Conservation (phyloP, 352 stramenopile genomes). For the Phytophthora agathidicida region DNA sequence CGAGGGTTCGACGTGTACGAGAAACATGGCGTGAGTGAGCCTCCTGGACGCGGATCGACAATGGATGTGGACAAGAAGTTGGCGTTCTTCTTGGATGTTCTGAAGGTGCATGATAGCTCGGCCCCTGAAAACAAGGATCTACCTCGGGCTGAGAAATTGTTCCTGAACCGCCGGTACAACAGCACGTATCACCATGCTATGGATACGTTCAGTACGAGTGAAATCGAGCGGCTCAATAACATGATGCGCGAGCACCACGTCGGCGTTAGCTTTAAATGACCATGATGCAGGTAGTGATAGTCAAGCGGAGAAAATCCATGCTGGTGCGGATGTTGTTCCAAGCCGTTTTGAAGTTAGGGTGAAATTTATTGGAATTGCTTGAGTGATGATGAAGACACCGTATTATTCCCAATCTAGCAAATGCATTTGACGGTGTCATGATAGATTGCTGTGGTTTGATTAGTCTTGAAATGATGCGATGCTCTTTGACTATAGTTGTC, state of each 20-base stretch:
- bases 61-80: slow-evolving; percentile 32
- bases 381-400: too few species aligned
- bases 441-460: too few species aligned
- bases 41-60: slow-evolving; percentile 18
- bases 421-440: too few species aligned
- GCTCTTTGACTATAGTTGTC: too few species aligned
- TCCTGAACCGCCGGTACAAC: slow-evolving; percentile 48
- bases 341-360: too few species aligned
- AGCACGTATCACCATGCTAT: slow-evolving; percentile 34
- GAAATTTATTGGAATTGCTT: too few species aligned
- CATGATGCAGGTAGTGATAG: too few species aligned
- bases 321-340: too few species aligned
- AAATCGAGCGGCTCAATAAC: slow-evolving; percentile 26
- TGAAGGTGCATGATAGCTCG: slow-evolving; percentile 33
- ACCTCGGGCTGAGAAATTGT: slow-evolving; percentile 35
- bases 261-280: too few species aligned
- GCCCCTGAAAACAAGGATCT: slow-evolving; percentile 20
- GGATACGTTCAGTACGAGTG: slow-evolving; percentile 18
- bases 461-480: too few species aligned
- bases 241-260: slow-evolving; percentile 31
- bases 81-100: slow-evolving; percentile 27
- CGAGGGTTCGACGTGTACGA: slow-evolving; percentile 19
- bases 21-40: slow-evolving; percentile 20
- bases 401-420: too few species aligned
- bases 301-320: too few species aligned